These are phyloP conservation scores for Nakazawaea ernobii DNA, from an alignment of 805 yeast species.

Conservation along the genomic window DNA sequence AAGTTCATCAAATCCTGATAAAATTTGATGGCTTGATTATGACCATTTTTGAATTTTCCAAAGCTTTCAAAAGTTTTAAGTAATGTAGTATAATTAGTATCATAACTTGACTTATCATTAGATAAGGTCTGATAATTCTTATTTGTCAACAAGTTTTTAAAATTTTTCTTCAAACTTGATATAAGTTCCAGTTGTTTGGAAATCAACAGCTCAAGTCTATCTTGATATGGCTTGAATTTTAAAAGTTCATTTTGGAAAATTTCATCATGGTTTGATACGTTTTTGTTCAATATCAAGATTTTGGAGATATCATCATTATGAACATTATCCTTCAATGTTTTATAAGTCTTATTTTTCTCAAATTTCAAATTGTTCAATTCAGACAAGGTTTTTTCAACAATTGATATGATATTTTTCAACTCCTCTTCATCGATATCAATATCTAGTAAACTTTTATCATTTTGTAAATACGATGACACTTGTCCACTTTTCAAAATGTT, in stretches of 20 bases:
- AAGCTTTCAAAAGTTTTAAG: conserved; percentile 51
- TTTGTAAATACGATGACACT: conserved; percentile 20
- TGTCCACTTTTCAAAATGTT: conserved; percentile 39
- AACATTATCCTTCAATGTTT: conserved; percentile 61
- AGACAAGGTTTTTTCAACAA: conserved; percentile 50
- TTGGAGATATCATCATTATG: conserved; percentile 84
- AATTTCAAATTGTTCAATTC: conserved; percentile 57
- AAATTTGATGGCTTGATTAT: conserved; percentile 55
- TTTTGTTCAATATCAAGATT: conserved; percentile 59
- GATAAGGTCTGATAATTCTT: conserved; percentile 34
- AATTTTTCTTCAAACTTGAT: conserved; percentile 32
- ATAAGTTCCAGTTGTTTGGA: conserved; percentile 55
- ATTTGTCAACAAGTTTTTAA: conserved; percentile 37
- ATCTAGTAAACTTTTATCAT: conserved; percentile 50
- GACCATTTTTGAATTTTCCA: conserved; percentile 52
- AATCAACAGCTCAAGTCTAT: conserved; percentile 63
- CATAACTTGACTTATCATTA: conserved; percentile 33
- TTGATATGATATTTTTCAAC: conserved; percentile 27
- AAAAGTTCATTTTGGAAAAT: conserved; percentile 67
- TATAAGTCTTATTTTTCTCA: conserved; percentile 56
- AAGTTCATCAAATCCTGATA: conserved; percentile 46
- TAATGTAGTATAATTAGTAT: conserved; percentile 33
- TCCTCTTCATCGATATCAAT: conserved; percentile 45
- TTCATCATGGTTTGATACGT: conserved; percentile 30
- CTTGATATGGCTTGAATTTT: conserved; percentile 67